Conservation (phyloP, 2,329 filamentous ascomycete species). For the Pseudogymnoascus sp. region DNA sequence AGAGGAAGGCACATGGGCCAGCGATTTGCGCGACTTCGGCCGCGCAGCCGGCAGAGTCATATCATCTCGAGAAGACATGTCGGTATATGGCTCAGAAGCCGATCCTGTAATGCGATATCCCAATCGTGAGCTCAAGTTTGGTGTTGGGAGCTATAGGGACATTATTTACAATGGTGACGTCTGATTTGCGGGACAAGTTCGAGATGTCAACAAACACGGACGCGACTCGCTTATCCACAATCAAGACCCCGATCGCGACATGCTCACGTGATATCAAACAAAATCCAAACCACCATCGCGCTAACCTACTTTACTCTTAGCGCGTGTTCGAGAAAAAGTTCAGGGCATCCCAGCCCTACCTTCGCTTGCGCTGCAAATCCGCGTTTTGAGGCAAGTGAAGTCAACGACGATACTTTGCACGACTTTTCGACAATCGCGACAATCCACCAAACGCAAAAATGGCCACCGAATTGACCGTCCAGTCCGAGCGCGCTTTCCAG, state of each 20-base stretch:
- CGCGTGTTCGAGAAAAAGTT: not conserved
- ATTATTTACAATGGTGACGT: constrained; percentile 6
- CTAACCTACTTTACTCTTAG: not conserved
- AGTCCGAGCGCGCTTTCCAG: constrained; percentile 99
- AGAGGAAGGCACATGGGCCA: constrained; percentile 48
- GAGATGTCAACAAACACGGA: constrained; percentile 10
- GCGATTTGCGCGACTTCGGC: constrained; percentile 57
- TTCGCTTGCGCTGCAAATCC: constrained; percentile 1
- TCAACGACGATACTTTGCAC: constrained; percentile 17
- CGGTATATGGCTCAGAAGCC: constrained; percentile 9
- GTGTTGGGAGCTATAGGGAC: constrained; percentile 6
- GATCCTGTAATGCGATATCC: not conserved
- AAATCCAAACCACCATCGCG: not conserved
- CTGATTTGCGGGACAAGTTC: constrained; percentile 8
- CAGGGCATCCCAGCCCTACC: constrained; percentile 8
- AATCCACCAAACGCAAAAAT: constrained; percentile 42
- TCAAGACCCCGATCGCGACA: constrained; percentile 1
- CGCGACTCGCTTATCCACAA: constrained; percentile 9
- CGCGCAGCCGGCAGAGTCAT: constrained; percentile 46
- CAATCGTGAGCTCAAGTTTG: constrained; percentile 3
- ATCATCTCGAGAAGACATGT: constrained; percentile 35
- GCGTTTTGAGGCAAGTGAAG: constrained; percentile 10
- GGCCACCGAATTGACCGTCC: constrained; percentile 98
- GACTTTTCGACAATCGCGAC: constrained; percentile 21
- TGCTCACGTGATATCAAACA: not conserved